Base-by-base conservation (phyloP, 164 flowering plant genomes). In the Vitis labrusca region DNA sequence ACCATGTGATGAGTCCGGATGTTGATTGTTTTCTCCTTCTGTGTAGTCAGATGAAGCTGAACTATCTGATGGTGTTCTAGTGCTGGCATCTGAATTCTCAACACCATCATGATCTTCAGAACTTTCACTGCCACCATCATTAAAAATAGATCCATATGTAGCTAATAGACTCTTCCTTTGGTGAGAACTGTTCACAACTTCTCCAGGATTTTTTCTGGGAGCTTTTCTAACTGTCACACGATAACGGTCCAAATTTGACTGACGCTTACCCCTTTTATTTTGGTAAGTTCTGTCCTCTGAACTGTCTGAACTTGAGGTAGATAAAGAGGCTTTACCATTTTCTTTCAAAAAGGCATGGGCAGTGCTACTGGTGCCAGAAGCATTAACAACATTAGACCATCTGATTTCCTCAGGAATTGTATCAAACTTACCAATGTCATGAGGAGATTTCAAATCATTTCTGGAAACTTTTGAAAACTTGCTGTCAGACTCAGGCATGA, bases 31-130 rank as follows among this genome's bases (percentile, higher is more conserved):
- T 58, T 79, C 89, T 47, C 77, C 84, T 16, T 76, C 83, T 9
- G 90, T 81, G 68, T 70, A 64, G 63, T 75, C 86, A 56, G 91
- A 89, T 30, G 83, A 78, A 27, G 81, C 78, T 64, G 81, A 81
- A 73, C 56, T 23, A 69, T 81, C 84, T 23, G 87, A 83, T 50
- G 85, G 89, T 71, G 81, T 80, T 70, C 64, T 75, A 61, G 86
- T 81, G 75, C 85, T 80, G 50, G 79, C 73, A 75, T 78, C 84
- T 29, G 90, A 86, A 80, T 66, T 64, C 19, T 56, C 72, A 58
- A 29, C 27, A 53, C 48, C 77, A 59, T 76, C 77, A 48, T 77
- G 84, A 66, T 82, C 82, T 27, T 74, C 79, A 73, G 88, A 88
- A 75, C 77, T 81, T 48, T 74, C 82, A 65, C 78, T 59, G 68